These are phyloP conservation scores for Kalmanozyma brasiliensis DNA, from an alignment of 1,284 basidiomycete genomes.

Conservation along the genomic window DNA sequence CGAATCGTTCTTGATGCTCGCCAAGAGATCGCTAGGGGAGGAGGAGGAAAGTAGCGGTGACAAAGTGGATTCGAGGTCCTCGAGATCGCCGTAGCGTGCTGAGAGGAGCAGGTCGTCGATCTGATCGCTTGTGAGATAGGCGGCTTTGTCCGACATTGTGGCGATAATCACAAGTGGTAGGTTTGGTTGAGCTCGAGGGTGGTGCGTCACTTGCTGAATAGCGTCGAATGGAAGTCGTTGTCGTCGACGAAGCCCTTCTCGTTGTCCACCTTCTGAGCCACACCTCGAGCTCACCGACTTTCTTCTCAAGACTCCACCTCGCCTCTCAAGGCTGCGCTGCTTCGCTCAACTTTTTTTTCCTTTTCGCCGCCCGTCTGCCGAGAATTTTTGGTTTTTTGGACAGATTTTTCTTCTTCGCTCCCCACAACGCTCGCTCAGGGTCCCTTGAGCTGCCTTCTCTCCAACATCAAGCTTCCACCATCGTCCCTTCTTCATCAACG, in stretches of 20 bases:
- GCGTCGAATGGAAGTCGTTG: conserved; percentile 1
- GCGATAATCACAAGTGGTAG: background rate
- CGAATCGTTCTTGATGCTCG: conserved; percentile 50
- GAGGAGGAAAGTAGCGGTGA: conserved; percentile 21
- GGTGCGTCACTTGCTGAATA: too few species aligned
- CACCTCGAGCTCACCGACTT: too few species aligned
- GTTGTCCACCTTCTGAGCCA: too few species aligned
- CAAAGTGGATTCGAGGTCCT: conserved; percentile 46
- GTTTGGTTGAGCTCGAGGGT: too few species aligned
- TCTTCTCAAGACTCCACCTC: conserved; percentile 1
- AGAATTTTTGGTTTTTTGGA: conserved; percentile 10
- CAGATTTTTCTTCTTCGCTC: background rate
- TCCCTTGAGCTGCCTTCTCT: background rate
- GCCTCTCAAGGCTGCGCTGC: background rate
- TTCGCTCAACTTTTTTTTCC: conserved; percentile 3
- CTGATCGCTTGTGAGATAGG: conserved; percentile 48
- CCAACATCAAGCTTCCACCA: background rate
- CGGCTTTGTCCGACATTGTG: conserved; percentile 25
- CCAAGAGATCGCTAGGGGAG: conserved; percentile 7
- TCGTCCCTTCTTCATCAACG: background rate
- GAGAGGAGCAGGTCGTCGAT: conserved; percentile 64
- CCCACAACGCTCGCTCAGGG: conserved; percentile 3
- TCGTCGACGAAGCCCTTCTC: background rate
- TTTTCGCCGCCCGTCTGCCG: background rate
- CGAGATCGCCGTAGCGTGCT: conserved; percentile 61